Conservation (phyloP, 257 asterid genomes). For the Plantago elongata region DNA sequence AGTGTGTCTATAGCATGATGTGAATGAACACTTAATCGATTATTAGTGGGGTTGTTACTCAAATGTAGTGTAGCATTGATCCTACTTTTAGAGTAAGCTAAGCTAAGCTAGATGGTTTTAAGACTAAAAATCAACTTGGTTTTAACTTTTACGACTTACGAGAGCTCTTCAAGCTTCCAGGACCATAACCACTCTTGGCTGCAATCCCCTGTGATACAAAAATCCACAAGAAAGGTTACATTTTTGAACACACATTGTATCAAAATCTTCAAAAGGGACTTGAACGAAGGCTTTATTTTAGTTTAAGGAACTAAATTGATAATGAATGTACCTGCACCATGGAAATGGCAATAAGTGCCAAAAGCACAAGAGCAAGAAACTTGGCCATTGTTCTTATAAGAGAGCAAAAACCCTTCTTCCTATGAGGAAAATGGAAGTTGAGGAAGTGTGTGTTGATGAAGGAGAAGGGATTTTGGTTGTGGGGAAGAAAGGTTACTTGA, state of each 20-base stretch:
- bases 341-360: constrained; percentile 11
- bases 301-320: neutral
- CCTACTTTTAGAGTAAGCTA: no score
- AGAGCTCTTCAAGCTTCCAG: constrained; percentile 12
- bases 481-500: constrained; percentile 10
- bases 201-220: neutral
- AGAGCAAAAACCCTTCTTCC: neutral
- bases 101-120: no score
- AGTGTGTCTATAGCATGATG: no score
- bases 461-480: constrained; percentile 3
- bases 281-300: neutral
- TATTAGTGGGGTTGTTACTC: no score
- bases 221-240: neutral
- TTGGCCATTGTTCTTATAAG: constrained; percentile 25
- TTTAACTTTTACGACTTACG: constrained; percentile 51
- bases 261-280: neutral
- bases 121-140: no score
- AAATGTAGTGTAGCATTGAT: no score
- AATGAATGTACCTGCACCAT: constrained; percentile 1
- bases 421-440: neutral
- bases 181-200: constrained; percentile 10
- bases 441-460: neutral
- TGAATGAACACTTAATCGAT: no score
- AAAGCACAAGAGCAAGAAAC: constrained; percentile 27
- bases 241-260: neutral